Evolutionary conservation across 1,284 basidiomycete genomes (phyloP).

Genomic region (Cryptococcus sp.): DNA sequence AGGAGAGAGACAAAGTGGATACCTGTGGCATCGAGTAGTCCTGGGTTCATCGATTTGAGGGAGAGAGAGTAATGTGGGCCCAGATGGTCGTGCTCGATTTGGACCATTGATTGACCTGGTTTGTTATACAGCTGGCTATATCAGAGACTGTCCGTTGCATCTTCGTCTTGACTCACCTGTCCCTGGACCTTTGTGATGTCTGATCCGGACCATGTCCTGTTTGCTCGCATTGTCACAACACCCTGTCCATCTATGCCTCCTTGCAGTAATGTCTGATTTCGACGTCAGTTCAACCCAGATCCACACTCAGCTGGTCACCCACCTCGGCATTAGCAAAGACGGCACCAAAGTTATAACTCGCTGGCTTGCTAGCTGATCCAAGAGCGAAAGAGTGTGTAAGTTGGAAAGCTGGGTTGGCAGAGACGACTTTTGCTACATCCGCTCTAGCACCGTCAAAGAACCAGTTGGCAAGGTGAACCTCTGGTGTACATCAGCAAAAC

Average conservation of each 20-base stretch:
- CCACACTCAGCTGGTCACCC: slow-evolving; percentile 19
- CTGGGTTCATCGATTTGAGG: slow-evolving; percentile 89
- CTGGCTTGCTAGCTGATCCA: slow-evolving; percentile 55
- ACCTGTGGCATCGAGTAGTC: slow-evolving; percentile 80
- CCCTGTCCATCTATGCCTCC: slow-evolving; percentile 92
- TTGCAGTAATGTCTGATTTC: slow-evolving; percentile 75
- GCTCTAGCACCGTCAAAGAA: slow-evolving; percentile 96
- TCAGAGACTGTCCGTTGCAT: background rate
- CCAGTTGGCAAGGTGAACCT: slow-evolving; percentile 87
- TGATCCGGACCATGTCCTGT: slow-evolving; percentile 77
- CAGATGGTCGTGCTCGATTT: slow-evolving; percentile 90
- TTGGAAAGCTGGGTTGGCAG: slow-evolving; percentile 92
- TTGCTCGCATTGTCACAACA: slow-evolving; percentile 80
- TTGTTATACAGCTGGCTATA: slow-evolving; percentile 42
- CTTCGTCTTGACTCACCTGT: slow-evolving; percentile 58
- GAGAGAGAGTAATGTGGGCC: slow-evolving; percentile 86
- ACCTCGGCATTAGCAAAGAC: slow-evolving; percentile 85
- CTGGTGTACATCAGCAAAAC: slow-evolving; percentile 48
- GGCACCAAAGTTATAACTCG: slow-evolving; percentile 91
- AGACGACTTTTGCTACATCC: slow-evolving; percentile 91
- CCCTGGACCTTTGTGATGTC: slow-evolving; percentile 85
- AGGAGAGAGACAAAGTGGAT: slow-evolving; percentile 92
- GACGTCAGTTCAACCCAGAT: background rate
- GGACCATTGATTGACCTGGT: slow-evolving; percentile 78
- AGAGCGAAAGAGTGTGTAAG: slow-evolving; percentile 89